A percentile compares a stretch with the other conserved stretches of the same genome.
Conservation (phyloP, 768 basidiomycete species). For the Sistotremastrum niveocremeum region DNA sequence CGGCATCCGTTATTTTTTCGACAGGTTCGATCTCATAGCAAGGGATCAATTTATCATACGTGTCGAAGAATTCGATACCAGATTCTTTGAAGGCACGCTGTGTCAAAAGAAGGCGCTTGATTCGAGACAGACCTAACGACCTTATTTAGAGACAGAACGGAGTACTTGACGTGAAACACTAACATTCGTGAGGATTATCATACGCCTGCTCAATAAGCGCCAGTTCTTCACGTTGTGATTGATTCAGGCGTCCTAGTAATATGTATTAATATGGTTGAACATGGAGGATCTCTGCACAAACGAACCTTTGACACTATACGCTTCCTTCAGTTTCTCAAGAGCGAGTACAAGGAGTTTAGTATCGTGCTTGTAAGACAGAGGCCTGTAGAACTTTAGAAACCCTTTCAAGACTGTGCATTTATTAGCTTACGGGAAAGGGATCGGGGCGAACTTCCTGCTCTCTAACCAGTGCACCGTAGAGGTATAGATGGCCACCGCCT, state of each 20-base stretch:
- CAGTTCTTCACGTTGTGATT: conserved; percentile 94
- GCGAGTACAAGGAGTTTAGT: conserved; percentile 95
- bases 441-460: conserved; percentile 93
- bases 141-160: conserved; percentile 1
- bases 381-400: conserved; percentile 27
- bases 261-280: neutral
- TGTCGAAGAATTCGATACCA: conserved; percentile 95
- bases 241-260: conserved; percentile 64
- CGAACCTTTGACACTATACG: conserved; percentile 86
- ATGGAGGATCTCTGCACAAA: neutral
- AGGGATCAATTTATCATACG: conserved; percentile 95
- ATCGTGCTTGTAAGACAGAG: conserved; percentile 97
- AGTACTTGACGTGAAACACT: conserved; percentile 8
- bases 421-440: conserved; percentile 80
- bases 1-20: conserved; percentile 98
- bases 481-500: conserved; percentile 97
- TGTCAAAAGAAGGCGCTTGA: conserved; percentile 92
- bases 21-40: conserved; percentile 99
- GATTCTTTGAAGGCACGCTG: conserved; percentile 98
- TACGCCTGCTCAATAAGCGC: conserved; percentile 98
- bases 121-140: conserved; percentile 67
- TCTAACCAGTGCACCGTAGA: conserved; percentile 99
- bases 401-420: neutral
- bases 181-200: conserved; percentile 98
- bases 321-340: conserved; percentile 96